phyloP scores from a whole-genome alignment of 2,329 filamentous ascomycete genomes.

The Macrophomina tecta region DNA sequence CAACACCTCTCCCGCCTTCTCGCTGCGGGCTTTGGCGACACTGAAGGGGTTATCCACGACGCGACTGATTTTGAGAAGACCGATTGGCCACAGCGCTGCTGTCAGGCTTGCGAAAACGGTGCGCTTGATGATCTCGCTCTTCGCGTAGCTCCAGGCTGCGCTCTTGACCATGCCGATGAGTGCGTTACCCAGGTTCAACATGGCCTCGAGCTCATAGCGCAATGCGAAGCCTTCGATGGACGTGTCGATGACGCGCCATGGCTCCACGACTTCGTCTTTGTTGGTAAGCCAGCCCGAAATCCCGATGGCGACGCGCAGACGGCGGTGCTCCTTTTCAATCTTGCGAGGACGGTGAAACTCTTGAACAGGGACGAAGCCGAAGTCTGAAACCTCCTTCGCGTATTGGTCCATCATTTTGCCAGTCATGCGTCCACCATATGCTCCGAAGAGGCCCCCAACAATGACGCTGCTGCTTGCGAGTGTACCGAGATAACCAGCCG shows the following conservation, averaged over 20 bases:
- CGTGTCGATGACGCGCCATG: constrained; percentile 76
- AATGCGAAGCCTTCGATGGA: constrained; percentile 79
- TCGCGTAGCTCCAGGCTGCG: constrained; percentile 79
- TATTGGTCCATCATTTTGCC: constrained; percentile 87
- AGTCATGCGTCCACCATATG: constrained; percentile 85
- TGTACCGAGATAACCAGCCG: constrained; percentile 78
- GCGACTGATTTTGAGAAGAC: constrained; percentile 54
- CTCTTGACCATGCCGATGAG: constrained; percentile 79
- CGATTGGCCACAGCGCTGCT: constrained; percentile 58
- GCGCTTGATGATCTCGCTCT: constrained; percentile 74
- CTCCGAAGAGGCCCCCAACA: constrained; percentile 86
- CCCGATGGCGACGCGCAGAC: constrained; percentile 79
- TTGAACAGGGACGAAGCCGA: constrained; percentile 68
- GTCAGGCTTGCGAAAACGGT: constrained; percentile 55
- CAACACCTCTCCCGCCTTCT: constrained; percentile 79
- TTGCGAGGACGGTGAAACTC: constrained; percentile 43
- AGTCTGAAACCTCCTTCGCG: constrained; percentile 86
- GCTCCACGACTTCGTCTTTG: constrained; percentile 71
- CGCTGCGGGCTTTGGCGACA: constrained; percentile 75
- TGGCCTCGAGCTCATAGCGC: constrained; percentile 79
- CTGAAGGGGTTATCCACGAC: constrained; percentile 83
- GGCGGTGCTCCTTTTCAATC: constrained; percentile 54
- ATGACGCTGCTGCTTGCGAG: constrained; percentile 80
- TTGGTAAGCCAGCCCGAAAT: constrained; percentile 82
- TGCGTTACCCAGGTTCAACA: constrained; percentile 78